Evolutionary conservation across 1,284 basidiomycete genomes (phyloP), one percentile per base, ranked within the genome.

Genomic region (Somion occarium): DNA sequence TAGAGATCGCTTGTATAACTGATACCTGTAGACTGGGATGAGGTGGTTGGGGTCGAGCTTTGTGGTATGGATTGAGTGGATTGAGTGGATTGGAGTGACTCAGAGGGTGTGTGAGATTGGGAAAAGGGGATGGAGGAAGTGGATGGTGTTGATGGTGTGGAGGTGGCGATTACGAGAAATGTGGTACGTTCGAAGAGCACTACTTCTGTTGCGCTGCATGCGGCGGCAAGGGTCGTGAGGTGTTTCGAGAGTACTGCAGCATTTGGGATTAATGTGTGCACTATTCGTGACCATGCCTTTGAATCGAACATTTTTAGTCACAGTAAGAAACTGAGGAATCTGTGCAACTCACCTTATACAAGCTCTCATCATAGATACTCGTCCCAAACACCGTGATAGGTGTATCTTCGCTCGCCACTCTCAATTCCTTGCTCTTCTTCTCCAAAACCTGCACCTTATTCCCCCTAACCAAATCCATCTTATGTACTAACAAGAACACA

Each of bases 251-350:
- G 85, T 38, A 91, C 83, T n/a, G 83, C 74, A 27, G 94, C 89
- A 58, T 98, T 97, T 1, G 97, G 97, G 51, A 99, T 97, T 56
- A 98, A 80, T 9, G 93, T 93, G 63, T 98, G 93, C 5, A 99
- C 93, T 58, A 99, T 97, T 55, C 85, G 85, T 23, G 97, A 98
- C 97, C 96, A 99, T 9, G 97, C 96, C 91, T 98, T 43, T 18
- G 23, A 5, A 20, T 48, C 25, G 20, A 45, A 23, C 37, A 26
- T 11, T 24, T 43, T 11, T 11, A 48, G 50, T 34, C 46, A 44
- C 48, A 43, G 15, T 34, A 34, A 15, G 30, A 34, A 34, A 34
- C 30, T 7, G 7, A 34, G 30, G 15, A 34, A 7, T 34, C n/a
- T n/a, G n/a, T n/a, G n/a, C n/a, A 15, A 12, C 78, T 57, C 64